Conservation (phyloP, 1,284 basidiomycete genomes). For the Ustilago bromivora region DNA sequence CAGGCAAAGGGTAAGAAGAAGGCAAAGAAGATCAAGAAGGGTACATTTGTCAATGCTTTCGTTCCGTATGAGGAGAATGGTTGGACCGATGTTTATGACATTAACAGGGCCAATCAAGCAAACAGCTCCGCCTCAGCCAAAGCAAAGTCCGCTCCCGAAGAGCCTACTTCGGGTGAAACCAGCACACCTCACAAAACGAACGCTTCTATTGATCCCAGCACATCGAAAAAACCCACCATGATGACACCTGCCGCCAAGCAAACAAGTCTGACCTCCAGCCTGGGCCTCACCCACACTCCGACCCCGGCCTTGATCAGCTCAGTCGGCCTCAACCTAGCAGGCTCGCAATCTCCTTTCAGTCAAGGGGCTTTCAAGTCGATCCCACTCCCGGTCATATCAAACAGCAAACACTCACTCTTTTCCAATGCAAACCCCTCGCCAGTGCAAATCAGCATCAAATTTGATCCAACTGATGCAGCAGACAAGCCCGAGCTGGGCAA, state of each 20-base stretch:
- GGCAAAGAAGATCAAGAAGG: not conserved
- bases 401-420: not conserved
- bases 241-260: not conserved
- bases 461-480: not conserved
- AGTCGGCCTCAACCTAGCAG: slow-evolving; percentile 21
- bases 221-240: not conserved
- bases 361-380: not conserved
- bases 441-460: not conserved
- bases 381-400: not conserved
- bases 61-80: not conserved
- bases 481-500: not conserved
- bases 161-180: not conserved
- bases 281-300: not conserved
- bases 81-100: not conserved
- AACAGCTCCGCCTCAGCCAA: not conserved
- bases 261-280: not conserved
- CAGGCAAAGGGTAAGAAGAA: not conserved
- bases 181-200: not conserved
- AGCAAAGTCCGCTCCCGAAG: not conserved
- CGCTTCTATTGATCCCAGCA: not conserved
- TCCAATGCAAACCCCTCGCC: not conserved
- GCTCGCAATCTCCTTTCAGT: not conserved
- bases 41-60: not conserved
- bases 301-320: not conserved
- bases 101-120: not conserved